Base-by-base conservation (phyloP, 345 rosid genomes). In the Orychophragmus violaceus region DNA sequence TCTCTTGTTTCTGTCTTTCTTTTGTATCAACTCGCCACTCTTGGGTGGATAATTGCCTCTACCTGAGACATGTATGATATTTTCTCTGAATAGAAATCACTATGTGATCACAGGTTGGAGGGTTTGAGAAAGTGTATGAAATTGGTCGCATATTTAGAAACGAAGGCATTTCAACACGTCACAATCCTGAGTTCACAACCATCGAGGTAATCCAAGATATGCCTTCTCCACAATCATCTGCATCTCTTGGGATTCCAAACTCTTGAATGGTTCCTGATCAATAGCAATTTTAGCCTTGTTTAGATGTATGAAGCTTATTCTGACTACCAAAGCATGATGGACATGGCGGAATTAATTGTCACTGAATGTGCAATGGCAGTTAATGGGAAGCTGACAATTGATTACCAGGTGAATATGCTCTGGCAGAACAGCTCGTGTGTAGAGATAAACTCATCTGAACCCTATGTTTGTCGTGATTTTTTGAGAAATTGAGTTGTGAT, bases 181-280 rank as follows among this genome's bases (percentile, higher is more conserved):
- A 92, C 74, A 92, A 92, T 87, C 98, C 96, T 29, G 98, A 89
- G 74, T 89, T 92, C 78, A 92, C 98, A 5, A 92, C 98, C 17
- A 89, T 92, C 37, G 98, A 92, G 95, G 98, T 92, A 86, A 54
- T 30, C 76, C 18, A 62, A 50, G 25, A 54, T 55, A 13, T 74
- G 66, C 41, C 33, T 48, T 37, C 42, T 46, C n/a, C n/a, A 28
- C 36, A 24, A 49, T 23, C n/a, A n/a, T n/a, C n/a, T n/a, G n/a
- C n/a, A n/a, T n/a, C n/a, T n/a, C n/a, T n/a, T n/a, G n/a, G n/a
- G n/a, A n/a, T n/a, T n/a, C n/a, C n/a, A n/a, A n/a, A n/a, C n/a
- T n/a, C n/a, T n/a, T n/a, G n/a, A n/a, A n/a, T n/a, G n/a, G n/a
- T n/a, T n/a, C n/a, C n/a, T n/a, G n/a, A n/a, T n/a, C n/a, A n/a